Conservation (phyloP, 2,329 filamentous ascomycete species). For the Dactylellina leptospora region DNA sequence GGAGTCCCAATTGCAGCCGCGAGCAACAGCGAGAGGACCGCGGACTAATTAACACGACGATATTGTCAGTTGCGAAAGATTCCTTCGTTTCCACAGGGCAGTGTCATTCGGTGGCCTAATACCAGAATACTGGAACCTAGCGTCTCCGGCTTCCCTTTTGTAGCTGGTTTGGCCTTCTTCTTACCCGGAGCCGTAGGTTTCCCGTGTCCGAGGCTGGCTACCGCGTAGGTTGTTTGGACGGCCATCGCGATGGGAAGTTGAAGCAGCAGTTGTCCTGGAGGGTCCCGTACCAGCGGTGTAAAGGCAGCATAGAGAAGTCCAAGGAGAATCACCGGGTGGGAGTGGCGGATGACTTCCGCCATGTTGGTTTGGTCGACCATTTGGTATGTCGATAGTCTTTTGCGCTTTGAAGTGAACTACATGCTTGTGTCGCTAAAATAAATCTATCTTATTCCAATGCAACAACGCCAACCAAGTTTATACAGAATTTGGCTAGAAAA, state of each 20-base stretch:
- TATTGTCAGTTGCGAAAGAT: no score
- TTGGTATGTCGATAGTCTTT: conserved; percentile 56
- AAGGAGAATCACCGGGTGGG: conserved; percentile 74
- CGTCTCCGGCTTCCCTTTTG: conserved; percentile 28
- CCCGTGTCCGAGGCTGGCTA: conserved; percentile 66
- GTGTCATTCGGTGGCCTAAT: no score
- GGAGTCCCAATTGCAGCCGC: conserved; percentile 65
- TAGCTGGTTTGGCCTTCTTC: conserved; percentile 33
- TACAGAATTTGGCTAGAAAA: no score
- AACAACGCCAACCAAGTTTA: no score
- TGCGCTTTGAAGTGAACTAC: background rate
- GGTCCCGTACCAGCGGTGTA: conserved; percentile 73
- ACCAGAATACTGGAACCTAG: conserved; percentile 24
- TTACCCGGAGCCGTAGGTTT: background rate
- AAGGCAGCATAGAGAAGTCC: conserved; percentile 73
- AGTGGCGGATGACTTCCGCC: conserved; percentile 69
- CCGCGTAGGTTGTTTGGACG: conserved; percentile 72
- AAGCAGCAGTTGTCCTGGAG: conserved; percentile 70
- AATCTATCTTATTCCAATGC: no score
- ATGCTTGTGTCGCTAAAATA: background rate
- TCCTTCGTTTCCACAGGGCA: no score
- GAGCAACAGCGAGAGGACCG: conserved; percentile 73
- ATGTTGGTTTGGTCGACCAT: conserved; percentile 63
- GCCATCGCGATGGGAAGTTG: conserved; percentile 71
- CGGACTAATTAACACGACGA: conserved; percentile 71